Conservation (phyloP, 2,329 filamentous ascomycete species). For the Mariannaea elegans region DNA sequence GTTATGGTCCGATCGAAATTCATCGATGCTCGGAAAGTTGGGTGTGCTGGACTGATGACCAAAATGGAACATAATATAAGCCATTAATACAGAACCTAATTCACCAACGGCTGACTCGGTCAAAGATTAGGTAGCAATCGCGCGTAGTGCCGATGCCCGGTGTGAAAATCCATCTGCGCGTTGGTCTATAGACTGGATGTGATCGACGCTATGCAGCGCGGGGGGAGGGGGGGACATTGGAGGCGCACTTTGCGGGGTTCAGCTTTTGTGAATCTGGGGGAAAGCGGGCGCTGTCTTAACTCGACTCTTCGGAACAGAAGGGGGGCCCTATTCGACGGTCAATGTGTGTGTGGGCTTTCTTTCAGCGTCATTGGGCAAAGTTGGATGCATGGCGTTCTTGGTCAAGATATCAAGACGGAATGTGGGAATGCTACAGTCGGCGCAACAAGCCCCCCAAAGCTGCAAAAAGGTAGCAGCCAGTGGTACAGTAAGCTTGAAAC, state of each 20-base stretch:
- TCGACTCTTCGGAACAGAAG: not conserved
- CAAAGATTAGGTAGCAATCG: not conserved
- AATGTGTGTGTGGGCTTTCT: not conserved
- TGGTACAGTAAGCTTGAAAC: not conserved
- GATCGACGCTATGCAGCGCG: not conserved
- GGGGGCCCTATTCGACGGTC: not conserved
- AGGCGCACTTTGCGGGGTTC: conserved; percentile 3
- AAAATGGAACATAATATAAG: not conserved
- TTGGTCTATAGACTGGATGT: not conserved
- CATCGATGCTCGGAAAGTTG: not conserved
- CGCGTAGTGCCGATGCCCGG: conserved; percentile 1
- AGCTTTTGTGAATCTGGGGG: conserved; percentile 12
- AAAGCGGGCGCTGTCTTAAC: not conserved
- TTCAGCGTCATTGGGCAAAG: not conserved
- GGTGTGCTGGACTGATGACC: too few relatives aligned
- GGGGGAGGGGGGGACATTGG: not conserved
- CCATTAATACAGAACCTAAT: not conserved
- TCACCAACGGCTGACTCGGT: conserved; percentile 1
- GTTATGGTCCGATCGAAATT: conserved; percentile 13
- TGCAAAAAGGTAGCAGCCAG: not conserved
- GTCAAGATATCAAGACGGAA: not conserved
- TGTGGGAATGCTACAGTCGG: not conserved
- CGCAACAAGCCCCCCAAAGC: not conserved
- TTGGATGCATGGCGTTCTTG: not conserved
- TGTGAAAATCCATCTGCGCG: not conserved